Evolutionary conservation across 2,329 filamentous ascomycete genomes (phyloP).

Genomic region (Ophiostoma sp.): DNA sequence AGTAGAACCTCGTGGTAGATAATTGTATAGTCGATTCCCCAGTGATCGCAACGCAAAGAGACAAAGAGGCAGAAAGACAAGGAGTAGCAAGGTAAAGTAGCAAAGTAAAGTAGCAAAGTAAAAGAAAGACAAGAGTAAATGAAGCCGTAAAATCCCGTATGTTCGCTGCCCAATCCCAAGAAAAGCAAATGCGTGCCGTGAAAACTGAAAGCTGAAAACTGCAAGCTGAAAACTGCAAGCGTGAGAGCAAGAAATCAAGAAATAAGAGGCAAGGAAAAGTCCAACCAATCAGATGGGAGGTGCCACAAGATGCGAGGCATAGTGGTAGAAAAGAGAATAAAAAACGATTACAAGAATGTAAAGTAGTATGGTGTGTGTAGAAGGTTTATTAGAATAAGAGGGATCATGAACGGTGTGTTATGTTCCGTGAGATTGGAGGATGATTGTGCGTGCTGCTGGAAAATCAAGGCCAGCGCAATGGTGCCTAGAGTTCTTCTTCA

Average conservation of each 20-base stretch:
- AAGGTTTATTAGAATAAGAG: background rate
- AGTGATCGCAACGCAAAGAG: too few relatives aligned
- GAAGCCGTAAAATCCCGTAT: conserved; percentile 1
- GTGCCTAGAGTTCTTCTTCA: background rate
- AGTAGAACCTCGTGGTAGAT: background rate
- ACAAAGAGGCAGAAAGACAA: background rate
- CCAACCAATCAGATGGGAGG: background rate
- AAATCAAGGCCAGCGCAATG: too few relatives aligned
- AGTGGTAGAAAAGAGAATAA: background rate
- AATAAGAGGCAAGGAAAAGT: background rate
- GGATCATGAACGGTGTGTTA: background rate
- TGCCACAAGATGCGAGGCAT: background rate
- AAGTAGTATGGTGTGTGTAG: conserved; percentile 7
- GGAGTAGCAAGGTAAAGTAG: background rate
- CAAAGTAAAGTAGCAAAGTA: background rate
- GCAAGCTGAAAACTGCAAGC: background rate
- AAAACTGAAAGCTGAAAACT: background rate
- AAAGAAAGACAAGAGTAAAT: background rate
- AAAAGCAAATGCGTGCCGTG: background rate
- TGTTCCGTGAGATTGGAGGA: background rate
- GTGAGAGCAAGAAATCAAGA: background rate
- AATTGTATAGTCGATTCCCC: background rate
- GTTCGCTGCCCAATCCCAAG: conserved; percentile 1
- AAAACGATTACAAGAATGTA: conserved; percentile 2
- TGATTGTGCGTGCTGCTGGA: background rate